phyloP scores from a whole-genome alignment of 2,329 filamentous ascomycete species.

The Epichloe gansuensis region DNA sequence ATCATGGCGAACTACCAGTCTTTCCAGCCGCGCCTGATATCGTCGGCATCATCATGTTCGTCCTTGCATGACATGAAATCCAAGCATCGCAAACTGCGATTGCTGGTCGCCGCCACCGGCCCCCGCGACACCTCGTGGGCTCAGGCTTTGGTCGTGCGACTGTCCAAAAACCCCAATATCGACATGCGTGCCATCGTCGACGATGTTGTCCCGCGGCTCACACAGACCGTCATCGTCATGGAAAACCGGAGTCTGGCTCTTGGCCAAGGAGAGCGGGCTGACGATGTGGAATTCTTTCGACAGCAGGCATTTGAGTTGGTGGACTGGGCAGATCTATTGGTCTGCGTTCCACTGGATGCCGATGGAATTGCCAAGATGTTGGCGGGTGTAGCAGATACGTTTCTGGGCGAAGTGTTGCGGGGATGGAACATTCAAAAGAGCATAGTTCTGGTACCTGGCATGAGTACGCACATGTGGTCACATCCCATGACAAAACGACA shows the following conservation, averaged over 20 bases:
- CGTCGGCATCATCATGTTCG: constrained; percentile 20
- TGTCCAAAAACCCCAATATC: constrained; percentile 51
- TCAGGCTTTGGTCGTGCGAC: constrained; percentile 50
- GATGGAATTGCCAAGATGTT: constrained; percentile 81
- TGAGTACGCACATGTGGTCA: constrained; percentile 83
- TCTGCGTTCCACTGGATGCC: constrained; percentile 74
- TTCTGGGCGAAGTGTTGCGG: constrained; percentile 67
- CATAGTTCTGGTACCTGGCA: constrained; percentile 73
- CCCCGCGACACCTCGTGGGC: constrained; percentile 52
- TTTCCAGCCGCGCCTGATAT: constrained; percentile 18
- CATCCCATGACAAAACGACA: constrained; percentile 83
- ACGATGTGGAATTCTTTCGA: constrained; percentile 38
- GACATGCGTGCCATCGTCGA: constrained; percentile 51
- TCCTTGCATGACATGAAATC: constrained; percentile 24
- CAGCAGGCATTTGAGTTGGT: constrained; percentile 53
- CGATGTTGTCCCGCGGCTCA: constrained; percentile 49
- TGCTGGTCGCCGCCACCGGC: constrained; percentile 55
- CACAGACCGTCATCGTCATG: constrained; percentile 48
- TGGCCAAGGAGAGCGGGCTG: constrained; percentile 22
- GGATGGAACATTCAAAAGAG: constrained; percentile 82
- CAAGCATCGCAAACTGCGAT: constrained; percentile 36
- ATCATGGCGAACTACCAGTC: constrained; percentile 22
- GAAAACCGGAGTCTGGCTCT: constrained; percentile 35
- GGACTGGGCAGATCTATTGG: constrained; percentile 76
- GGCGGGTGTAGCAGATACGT: constrained; percentile 66